A percentile compares a stretch with the other conserved stretches of the same genome.
Evolutionary conservation across 306 rosid species (phyloP).

Genomic region (Cicer pinnatifidum): DNA sequence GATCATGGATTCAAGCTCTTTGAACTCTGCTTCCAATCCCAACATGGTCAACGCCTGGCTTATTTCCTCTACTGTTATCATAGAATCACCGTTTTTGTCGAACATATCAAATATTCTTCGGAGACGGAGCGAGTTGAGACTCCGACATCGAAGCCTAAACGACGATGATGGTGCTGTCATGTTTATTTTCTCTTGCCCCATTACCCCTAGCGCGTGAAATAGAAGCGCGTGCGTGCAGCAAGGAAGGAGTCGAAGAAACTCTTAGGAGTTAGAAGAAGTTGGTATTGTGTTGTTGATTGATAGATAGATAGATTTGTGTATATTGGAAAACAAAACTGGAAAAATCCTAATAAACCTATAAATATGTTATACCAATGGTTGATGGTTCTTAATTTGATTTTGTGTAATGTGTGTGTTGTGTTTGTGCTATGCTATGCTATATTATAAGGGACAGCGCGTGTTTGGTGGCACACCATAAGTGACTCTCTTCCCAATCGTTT

Average conservation of each 20-base stretch:
- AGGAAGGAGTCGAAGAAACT: neutral
- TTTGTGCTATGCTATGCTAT: conserved; percentile 15
- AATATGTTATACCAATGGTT: neutral
- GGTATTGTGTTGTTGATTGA: neutral
- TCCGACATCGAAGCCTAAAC: conserved; percentile 65
- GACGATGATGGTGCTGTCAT: conserved; percentile 38
- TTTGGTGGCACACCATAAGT: conserved; percentile 44
- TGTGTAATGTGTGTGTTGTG: neutral
- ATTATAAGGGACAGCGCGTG: conserved; percentile 40
- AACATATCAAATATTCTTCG: conserved; percentile 75
- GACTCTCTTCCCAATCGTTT: conserved; percentile 30
- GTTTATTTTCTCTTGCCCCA: conserved; percentile 25
- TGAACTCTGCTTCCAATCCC: conserved; percentile 61
- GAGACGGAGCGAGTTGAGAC: conserved; percentile 69
- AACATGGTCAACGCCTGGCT: conserved; percentile 57
- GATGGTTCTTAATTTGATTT: conserved; percentile 17
- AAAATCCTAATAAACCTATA: neutral
- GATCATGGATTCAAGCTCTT: conserved; percentile 53
- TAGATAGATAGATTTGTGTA: conserved; percentile 8
- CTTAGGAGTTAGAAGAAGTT: neutral
- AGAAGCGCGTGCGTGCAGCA: neutral
- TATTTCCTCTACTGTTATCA: conserved; percentile 63
- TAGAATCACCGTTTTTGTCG: conserved; percentile 70
- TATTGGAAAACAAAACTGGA: neutral
- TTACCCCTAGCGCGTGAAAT: neutral